Evolutionary conservation across 176 grass and related monocot species (phyloP), one percentile per base, ranked within the genome.

Genomic region (Cenchrus americanus): DNA sequence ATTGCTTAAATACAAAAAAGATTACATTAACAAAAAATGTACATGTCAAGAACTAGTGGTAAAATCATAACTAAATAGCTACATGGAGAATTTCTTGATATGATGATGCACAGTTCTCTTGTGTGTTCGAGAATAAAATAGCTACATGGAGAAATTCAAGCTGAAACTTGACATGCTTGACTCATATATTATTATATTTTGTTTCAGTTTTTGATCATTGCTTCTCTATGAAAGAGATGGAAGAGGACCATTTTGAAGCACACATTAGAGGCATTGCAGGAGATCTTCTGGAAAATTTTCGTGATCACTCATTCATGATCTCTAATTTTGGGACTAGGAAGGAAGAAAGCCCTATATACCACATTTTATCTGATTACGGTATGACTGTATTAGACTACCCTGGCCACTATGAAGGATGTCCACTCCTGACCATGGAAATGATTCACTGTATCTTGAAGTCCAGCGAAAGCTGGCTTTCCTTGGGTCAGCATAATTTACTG

Each of bases 321-420:
- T 87, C 89, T 2, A 98, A 98, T 64, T 98, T 98, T 46, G 82
- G 91, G 13, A 76, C 89, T 13, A 77, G 77, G 59, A 66, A 92
- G 19, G 90, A 77, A 50, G 90, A 90, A 88, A 98, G 96, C 49
- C 87, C 76, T 27, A 92, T 93, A 49, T 72, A 84, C 63, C 83
- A 68, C 73, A 88, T 93, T 84, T 89, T 98, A 37, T 89, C 92
- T 12, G 82, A 87, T 54, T 89, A 93, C 62, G 83, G 86, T 64
- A 95, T 95, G 84, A 93, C 89, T 40, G 89, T 98, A 67, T 81
- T 90, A 66, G 93, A 98, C 69, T 95, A 93, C 62, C 93, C 96
- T 67, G 84, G 91, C 3, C 90, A 95, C 83, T 98, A 92, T 22
- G 96, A 93, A 77, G 96, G 93, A 26, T 95, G 93, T 21, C 93